Percentiles rank a stretch among this genome's conserved stretches.
phyloP scores from a whole-genome alignment of 2,329 filamentous ascomycete genomes.

The Penicillium sp. region DNA sequence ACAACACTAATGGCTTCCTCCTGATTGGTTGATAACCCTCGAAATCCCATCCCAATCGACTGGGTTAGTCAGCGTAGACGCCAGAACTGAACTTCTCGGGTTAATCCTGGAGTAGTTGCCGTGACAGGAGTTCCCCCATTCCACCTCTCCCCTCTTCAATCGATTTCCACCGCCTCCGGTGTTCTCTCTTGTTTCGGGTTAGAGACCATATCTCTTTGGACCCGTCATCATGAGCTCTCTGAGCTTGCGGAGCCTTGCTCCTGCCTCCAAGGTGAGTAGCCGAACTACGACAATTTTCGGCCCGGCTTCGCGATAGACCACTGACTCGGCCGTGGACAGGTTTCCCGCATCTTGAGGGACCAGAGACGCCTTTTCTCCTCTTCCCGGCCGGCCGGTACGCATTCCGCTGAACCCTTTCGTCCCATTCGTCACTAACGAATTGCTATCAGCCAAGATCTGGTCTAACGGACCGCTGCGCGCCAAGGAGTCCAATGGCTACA shows the following conservation, averaged over 20 bases:
- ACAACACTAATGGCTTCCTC: neutral
- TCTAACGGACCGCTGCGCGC: slow-evolving; percentile 82
- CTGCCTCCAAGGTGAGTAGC: slow-evolving; percentile 47
- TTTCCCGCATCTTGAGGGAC: slow-evolving; percentile 61
- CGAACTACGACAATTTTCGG: slow-evolving; percentile 23
- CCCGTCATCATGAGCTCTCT: slow-evolving; percentile 50
- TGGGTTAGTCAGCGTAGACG: slow-evolving; percentile 37
- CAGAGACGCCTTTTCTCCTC: slow-evolving; percentile 81
- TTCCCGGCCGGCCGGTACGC: slow-evolving; percentile 73
- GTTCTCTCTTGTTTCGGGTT: slow-evolving; percentile 23
- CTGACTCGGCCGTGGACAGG: slow-evolving; percentile 48
- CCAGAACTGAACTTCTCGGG: slow-evolving; percentile 10
- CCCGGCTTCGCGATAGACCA: slow-evolving; percentile 14
- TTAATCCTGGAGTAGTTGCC: slow-evolving; percentile 17
- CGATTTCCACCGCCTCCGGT: slow-evolving; percentile 21
- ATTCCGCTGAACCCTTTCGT: slow-evolving; percentile 23
- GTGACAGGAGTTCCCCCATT: slow-evolving; percentile 23
- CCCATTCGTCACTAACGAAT: slow-evolving; percentile 23
- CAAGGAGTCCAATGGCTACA: slow-evolving; percentile 85
- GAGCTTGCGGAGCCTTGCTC: slow-evolving; percentile 51
- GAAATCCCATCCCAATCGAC: neutral
- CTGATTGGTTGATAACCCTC: neutral
- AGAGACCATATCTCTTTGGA: slow-evolving; percentile 29
- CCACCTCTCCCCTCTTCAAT: slow-evolving; percentile 21
- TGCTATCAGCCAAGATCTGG: slow-evolving; percentile 71